Percentiles rank a stretch among this genome's conserved stretches.
phyloP scores from a whole-genome alignment of 2,329 filamentous ascomycete species.

The Cytospora paraplurivora region DNA sequence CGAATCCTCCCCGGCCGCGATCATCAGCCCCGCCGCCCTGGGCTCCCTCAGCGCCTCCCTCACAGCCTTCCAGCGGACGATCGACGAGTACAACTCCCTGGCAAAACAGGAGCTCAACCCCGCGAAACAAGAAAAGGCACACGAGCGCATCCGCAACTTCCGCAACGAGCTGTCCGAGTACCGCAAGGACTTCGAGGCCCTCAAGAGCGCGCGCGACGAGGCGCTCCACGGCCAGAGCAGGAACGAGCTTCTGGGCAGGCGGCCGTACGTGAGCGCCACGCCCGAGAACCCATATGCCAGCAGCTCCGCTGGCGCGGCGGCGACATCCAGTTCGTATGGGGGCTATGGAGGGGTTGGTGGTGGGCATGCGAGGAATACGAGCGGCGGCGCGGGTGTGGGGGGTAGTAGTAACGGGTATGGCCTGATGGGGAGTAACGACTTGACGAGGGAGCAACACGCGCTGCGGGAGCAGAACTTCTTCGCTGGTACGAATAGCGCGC shows the following conservation, averaged over 20 bases:
- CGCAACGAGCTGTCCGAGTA: conserved; percentile 80
- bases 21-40: conserved; percentile 55
- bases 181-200: conserved; percentile 71
- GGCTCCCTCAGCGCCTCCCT: conserved; percentile 72
- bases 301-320: conserved; percentile 32
- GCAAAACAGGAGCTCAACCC: conserved; percentile 87
- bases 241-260: conserved; percentile 79
- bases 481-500: conserved; percentile 73
- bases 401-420: conserved; percentile 40
- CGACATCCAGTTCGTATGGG: conserved; percentile 33
- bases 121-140: conserved; percentile 88
- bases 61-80: conserved; percentile 77
- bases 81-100: conserved; percentile 88
- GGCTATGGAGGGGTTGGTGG: conserved; percentile 26
- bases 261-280: conserved; percentile 75
- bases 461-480: conserved; percentile 91
- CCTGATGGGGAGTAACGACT: conserved; percentile 59
- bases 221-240: conserved; percentile 66
- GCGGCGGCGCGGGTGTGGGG: conserved; percentile 41
- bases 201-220: conserved; percentile 80
- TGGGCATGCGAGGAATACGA: conserved; percentile 45
- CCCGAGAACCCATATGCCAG: conserved; percentile 94
- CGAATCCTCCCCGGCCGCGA: conserved; percentile 42
- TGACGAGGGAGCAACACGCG: conserved; percentile 76
- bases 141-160: conserved; percentile 84